Evolutionary conservation across 2,329 filamentous ascomycete genomes (phyloP).

Genomic region (Cladophialophora chaetospira): DNA sequence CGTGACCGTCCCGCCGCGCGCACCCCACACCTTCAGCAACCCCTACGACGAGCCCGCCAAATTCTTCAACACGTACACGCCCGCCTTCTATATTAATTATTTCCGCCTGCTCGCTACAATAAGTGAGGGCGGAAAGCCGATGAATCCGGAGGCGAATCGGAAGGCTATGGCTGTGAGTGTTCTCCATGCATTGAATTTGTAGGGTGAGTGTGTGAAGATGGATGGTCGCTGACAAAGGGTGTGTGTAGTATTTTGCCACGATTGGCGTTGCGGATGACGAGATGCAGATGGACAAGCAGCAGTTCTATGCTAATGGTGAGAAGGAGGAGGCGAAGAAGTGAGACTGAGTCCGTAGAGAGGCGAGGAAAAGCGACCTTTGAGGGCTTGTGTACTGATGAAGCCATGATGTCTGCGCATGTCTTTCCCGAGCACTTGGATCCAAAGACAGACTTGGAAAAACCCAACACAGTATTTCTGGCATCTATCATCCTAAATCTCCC

Average conservation of each 20-base stretch:
- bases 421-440: too few species aligned
- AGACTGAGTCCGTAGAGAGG: slow-evolving; percentile 5
- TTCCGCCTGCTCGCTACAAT: slow-evolving; percentile 56
- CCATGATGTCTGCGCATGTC: neutral
- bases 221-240: neutral
- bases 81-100: slow-evolving; percentile 60
- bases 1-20: slow-evolving; percentile 56
- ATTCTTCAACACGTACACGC: slow-evolving; percentile 61
- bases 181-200: neutral
- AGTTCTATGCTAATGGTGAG: slow-evolving; percentile 19
- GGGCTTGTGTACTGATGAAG: neutral
- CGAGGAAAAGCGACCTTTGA: neutral
- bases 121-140: slow-evolving; percentile 45
- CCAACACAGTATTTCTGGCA: too few species aligned
- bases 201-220: neutral
- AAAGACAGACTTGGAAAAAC: too few species aligned
- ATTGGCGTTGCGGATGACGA: slow-evolving; percentile 33
- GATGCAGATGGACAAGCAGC: slow-evolving; percentile 30
- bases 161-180: slow-evolving; percentile 32
- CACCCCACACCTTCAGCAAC: slow-evolving; percentile 60
- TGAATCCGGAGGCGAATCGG: slow-evolving; percentile 31
- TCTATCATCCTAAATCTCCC: too few species aligned
- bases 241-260: slow-evolving; percentile 31
- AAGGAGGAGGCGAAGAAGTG: slow-evolving; percentile 5
- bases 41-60: slow-evolving; percentile 56